A percentile compares a stretch with the other conserved stretches of the same genome.
Conservation (phyloP, 805 yeast genomes). For the Millerago galiae region DNA sequence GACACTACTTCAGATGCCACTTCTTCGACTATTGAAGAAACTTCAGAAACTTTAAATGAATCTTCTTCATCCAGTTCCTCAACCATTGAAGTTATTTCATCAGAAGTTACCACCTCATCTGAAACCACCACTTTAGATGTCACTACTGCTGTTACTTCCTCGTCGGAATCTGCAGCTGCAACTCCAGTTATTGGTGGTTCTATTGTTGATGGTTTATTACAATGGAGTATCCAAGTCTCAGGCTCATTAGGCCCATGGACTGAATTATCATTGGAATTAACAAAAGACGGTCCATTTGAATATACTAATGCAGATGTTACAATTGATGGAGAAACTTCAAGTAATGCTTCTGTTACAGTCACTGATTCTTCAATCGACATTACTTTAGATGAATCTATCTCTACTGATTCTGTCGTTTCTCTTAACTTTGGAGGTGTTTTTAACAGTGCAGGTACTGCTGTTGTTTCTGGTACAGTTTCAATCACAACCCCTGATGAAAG, state of each 20-base stretch:
- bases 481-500: background rate
- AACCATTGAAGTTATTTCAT: background rate
- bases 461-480: background rate
- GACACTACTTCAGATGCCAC: background rate
- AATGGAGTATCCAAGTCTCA: conserved; percentile 2
- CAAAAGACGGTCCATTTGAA: conserved; percentile 1
- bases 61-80: background rate
- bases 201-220: background rate
- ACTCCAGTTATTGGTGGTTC: conserved; percentile 1
- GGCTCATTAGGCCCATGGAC: conserved; percentile 6
- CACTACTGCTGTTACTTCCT: background rate
- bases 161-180: background rate
- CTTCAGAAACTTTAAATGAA: background rate
- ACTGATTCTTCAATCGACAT: background rate
- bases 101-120: background rate
- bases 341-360: background rate
- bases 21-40: no score
- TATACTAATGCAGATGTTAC: conserved; percentile 5
- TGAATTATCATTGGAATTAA: background rate
- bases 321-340: conserved; percentile 5
- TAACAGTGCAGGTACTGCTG: background rate
- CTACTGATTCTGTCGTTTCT: conserved; percentile 11
- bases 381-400: conserved; percentile 2
- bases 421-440: conserved; percentile 1
- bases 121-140: background rate